Evolutionary conservation across 768 basidiomycete genomes (phyloP).

Genomic region (Amanita polypyramis): DNA sequence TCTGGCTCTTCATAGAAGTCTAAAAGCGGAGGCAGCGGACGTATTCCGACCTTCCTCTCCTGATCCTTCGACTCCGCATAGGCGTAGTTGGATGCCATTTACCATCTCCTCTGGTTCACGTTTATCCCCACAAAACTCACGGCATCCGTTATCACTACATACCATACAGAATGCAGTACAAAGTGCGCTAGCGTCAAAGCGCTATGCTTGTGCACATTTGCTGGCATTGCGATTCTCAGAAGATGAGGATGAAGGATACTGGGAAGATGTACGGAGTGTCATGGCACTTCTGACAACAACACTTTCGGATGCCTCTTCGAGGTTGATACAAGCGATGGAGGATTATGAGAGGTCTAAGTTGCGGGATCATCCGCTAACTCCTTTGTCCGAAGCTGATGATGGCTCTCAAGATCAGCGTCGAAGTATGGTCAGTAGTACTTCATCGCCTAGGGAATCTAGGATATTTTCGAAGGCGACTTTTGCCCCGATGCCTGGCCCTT

Average conservation of each 20-base stretch:
- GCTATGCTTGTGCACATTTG: slow-evolving; percentile 72
- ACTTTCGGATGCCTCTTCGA: slow-evolving; percentile 51
- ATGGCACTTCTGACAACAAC: slow-evolving; percentile 60
- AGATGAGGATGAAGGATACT: slow-evolving; percentile 67
- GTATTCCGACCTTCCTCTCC: slow-evolving; percentile 22
- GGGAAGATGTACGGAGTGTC: slow-evolving; percentile 76
- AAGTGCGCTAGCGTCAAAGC: slow-evolving; percentile 57
- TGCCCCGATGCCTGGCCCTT: slow-evolving; percentile 63
- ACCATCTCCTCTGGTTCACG: slow-evolving; percentile 39
- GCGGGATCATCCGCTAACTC: slow-evolving; percentile 36
- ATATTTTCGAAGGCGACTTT: slow-evolving; percentile 27
- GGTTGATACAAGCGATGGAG: slow-evolving; percentile 54
- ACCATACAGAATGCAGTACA: slow-evolving; percentile 53
- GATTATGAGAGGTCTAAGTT: slow-evolving; percentile 43
- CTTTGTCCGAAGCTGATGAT: slow-evolving; percentile 10
- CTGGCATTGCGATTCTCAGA: slow-evolving; percentile 67
- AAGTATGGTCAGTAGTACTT: background rate
- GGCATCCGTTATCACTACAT: slow-evolving; percentile 60
- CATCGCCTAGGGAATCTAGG: background rate
- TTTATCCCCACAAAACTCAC: slow-evolving; percentile 44
- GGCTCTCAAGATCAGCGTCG: background rate
- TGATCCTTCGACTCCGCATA: slow-evolving; percentile 18
- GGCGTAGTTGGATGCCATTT: slow-evolving; percentile 21
- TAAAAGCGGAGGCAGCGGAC: slow-evolving; percentile 38
- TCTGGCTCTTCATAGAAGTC: slow-evolving; percentile 46